Conservation (phyloP, 192 early-diverging fungal species). For the Allomyces macrogynus region DNA sequence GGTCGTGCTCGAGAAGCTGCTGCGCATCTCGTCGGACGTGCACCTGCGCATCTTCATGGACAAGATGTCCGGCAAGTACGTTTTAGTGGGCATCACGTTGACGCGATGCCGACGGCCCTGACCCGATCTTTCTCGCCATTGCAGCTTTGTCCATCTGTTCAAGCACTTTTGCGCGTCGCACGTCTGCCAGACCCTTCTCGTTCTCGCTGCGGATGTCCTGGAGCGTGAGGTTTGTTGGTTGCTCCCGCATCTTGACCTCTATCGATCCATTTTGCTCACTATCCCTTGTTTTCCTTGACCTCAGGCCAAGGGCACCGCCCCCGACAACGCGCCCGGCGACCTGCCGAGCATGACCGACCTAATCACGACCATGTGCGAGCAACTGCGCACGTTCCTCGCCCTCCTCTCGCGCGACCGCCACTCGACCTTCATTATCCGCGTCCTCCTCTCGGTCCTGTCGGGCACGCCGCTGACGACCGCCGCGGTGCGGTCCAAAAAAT, state of each 20-base stretch:
- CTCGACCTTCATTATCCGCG: constrained; percentile 54
- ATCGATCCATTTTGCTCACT: not conserved
- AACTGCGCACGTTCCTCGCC: constrained; percentile 23
- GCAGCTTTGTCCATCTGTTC: constrained; percentile 37
- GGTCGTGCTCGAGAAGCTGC: constrained; percentile 56
- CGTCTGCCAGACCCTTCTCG: constrained; percentile 62
- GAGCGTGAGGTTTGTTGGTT: constrained; percentile 41
- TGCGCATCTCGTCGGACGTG: constrained; percentile 45
- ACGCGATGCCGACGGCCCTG: not conserved
- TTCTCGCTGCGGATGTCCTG: constrained; percentile 44
- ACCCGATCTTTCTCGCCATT: no score
- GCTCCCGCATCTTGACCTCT: not conserved
- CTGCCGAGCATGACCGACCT: constrained; percentile 48
- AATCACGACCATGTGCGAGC: constrained; percentile 35
- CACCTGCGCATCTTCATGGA: constrained; percentile 52
- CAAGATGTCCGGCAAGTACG: constrained; percentile 29
- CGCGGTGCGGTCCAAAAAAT: constrained; percentile 33
- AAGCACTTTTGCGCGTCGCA: constrained; percentile 73
- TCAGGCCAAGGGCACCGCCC: not conserved
- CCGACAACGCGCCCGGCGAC: constrained; percentile 14
- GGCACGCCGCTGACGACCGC: constrained; percentile 32
- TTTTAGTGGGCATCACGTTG: not conserved
- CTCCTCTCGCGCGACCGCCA: constrained; percentile 48
- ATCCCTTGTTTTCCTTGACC: not conserved
- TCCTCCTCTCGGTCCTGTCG: constrained; percentile 42